These are phyloP conservation scores for Santalum album DNA, from an alignment of 164 flowering plant genomes.

Conservation along the genomic window DNA sequence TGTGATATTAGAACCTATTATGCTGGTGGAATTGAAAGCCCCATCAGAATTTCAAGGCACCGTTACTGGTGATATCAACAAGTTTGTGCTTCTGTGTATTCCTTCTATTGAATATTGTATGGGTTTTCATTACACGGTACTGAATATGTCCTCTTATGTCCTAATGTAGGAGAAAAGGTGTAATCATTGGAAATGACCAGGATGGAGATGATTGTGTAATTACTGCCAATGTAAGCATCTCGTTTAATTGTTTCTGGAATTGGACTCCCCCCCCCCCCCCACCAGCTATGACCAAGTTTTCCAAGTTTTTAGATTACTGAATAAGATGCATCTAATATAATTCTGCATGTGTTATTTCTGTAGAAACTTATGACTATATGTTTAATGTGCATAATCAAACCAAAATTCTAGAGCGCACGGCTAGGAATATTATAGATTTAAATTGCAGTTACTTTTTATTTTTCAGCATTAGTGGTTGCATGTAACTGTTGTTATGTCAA, in stretches of 20 bases:
- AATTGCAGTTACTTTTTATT: too few relatives aligned
- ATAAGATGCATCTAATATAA: too few relatives aligned
- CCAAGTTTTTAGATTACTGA: not conserved
- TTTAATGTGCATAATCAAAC: too few relatives aligned
- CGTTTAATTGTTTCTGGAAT: not conserved
- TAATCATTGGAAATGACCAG: conserved; percentile 94
- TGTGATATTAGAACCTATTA: conserved; percentile 88
- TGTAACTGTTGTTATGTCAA: too few relatives aligned
- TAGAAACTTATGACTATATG: too few relatives aligned
- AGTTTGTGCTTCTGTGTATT: conserved; percentile 38
- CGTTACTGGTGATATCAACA: conserved; percentile 93
- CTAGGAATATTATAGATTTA: too few relatives aligned
- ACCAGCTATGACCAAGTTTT: not conserved
- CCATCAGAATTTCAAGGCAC: conserved; percentile 97
- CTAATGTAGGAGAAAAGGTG: conserved; percentile 83
- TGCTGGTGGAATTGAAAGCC: conserved; percentile 89
- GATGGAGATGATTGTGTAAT: conserved; percentile 91
- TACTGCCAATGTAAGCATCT: conserved; percentile 59
- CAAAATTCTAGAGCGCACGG: too few relatives aligned
- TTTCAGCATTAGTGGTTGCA: too few relatives aligned
- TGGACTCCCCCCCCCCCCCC: too few relatives aligned
- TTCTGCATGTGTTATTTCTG: too few relatives aligned
- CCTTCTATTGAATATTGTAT: not conserved
- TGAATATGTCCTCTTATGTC: conserved; percentile 5
- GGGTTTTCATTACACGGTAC: conserved; percentile 1